Base-by-base conservation (phyloP, 148 eudicot species). In the Rhododendron ovatum region DNA sequence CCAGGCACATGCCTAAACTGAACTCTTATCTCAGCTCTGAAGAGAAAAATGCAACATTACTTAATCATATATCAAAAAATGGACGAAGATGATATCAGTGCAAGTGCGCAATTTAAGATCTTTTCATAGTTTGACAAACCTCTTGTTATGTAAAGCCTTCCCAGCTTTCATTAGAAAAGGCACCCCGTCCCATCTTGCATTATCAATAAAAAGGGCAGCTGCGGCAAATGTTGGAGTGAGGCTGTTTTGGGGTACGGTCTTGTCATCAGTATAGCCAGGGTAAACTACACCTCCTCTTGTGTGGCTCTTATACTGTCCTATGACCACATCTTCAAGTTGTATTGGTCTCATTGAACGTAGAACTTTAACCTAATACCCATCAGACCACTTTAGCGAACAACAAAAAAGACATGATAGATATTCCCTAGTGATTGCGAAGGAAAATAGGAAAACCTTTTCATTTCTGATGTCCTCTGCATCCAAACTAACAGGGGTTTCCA, bases 161-260 rank as follows among this genome's bases (percentile, higher is more conserved):
- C 99, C 99, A 83, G 99, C 99, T 87, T 96, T 96, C 99, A 96
- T 95, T 26, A 96, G 92, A 88, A 96, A 96, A 80, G 99, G 99
- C 79, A 96, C 98, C 39, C 99, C 99, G 67, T 96, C 99, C 99
- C 99, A 94, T 92, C 99, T 91, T 22, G 99, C 96, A 87, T 97
- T 97, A 86, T 97, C 95, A 47, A 97, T 97, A 87, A 95, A 95
- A 81, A 97, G 93, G 57, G 98, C 94, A 45, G 99, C 99, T 2
- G 99, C 99, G 71, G 99, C 98, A 94, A 97, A 97, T 39, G 99
- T 95, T 55, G 99, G 98, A 63, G 99, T 97, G 78, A 94, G 86
- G 88, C 98, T 97, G 87, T 90, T 89, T 17, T 89, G 91, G 22
- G 99, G 98, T 69, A 97, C 99, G 35, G 98, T 95, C 82, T 91